Percentiles rank a stretch among this genome's conserved stretches.
phyloP scores from a whole-genome alignment of 2,329 filamentous ascomycete species.

The Chalara sp. region DNA sequence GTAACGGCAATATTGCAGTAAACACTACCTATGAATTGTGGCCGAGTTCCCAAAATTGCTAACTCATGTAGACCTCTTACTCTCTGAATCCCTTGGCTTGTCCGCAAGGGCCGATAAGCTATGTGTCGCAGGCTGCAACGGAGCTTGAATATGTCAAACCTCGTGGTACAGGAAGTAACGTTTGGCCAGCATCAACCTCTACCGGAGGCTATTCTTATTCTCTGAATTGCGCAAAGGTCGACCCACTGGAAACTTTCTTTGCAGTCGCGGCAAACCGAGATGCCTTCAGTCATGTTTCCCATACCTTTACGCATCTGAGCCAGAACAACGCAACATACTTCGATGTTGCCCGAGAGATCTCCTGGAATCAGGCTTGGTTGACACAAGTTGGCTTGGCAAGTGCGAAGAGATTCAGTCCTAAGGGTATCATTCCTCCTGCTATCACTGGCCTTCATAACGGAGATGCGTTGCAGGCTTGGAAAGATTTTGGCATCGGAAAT shows the following conservation, averaged over 20 bases:
- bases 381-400: conserved; percentile 42
- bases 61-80: too few species aligned
- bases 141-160: too few species aligned
- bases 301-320: conserved; percentile 54
- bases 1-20: too few species aligned
- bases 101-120: too few species aligned
- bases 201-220: too few species aligned
- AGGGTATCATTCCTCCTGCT: conserved; percentile 53
- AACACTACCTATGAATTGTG: too few species aligned
- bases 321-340: conserved; percentile 52
- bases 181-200: too few species aligned
- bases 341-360: conserved; percentile 49
- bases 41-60: too few species aligned
- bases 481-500: conserved; percentile 49
- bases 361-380: conserved; percentile 53
- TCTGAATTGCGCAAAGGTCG: too few species aligned
- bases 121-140: too few species aligned
- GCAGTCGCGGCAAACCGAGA: conserved; percentile 39
- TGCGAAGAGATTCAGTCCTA: conserved; percentile 39
- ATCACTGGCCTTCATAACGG: conserved; percentile 60
- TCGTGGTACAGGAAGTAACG: too few species aligned
- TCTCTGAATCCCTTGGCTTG: too few species aligned
- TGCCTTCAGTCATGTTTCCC: conserved; percentile 48
- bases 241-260: conserved; percentile 43
- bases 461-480: conserved; percentile 51